phyloP scores from a whole-genome alignment of 2,329 filamentous ascomycete genomes.

The Claviceps citrina region DNA sequence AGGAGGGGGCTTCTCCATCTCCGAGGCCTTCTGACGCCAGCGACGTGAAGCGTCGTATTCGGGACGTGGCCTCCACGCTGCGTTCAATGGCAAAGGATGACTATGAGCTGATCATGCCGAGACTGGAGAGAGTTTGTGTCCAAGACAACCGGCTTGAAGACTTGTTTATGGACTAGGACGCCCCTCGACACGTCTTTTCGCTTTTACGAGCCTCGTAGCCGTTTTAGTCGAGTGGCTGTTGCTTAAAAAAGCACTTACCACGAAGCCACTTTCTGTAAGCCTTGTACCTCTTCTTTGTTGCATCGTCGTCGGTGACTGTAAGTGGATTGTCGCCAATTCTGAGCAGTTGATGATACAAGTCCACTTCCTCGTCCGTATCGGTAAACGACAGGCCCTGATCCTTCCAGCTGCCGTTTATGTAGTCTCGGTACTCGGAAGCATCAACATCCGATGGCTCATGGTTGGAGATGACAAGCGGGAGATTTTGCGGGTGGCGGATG shows the following conservation, averaged over 20 bases:
- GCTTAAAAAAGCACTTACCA: conserved; percentile 93
- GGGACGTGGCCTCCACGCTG: background rate
- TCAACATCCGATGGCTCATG: conserved; percentile 46
- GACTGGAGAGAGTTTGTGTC: background rate
- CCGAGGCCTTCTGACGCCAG: background rate
- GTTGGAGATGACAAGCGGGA: conserved; percentile 65
- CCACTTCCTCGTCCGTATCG: conserved; percentile 30
- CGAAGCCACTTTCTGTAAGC: conserved; percentile 88
- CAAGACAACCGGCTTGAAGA: background rate
- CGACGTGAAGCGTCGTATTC: background rate
- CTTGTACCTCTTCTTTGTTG: conserved; percentile 87
- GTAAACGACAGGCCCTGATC: conserved; percentile 39
- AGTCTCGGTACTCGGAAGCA: conserved; percentile 60
- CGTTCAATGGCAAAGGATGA: background rate
- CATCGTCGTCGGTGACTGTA: conserved; percentile 75
- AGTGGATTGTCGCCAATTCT: conserved; percentile 67
- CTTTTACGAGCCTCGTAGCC: background rate
- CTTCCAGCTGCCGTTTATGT: conserved; percentile 54
- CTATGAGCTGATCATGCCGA: background rate
- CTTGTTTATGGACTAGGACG: background rate
- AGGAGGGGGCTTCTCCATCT: background rate
- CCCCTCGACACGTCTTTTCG: background rate
- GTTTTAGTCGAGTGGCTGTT: conserved; percentile 47
- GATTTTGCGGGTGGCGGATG: conserved; percentile 72
- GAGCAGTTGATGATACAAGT: conserved; percentile 62